Evolutionary conservation across 352 stramenopile species (phyloP), one percentile per base, ranked within the genome.

Genomic region (Pythium phragmitis): DNA sequence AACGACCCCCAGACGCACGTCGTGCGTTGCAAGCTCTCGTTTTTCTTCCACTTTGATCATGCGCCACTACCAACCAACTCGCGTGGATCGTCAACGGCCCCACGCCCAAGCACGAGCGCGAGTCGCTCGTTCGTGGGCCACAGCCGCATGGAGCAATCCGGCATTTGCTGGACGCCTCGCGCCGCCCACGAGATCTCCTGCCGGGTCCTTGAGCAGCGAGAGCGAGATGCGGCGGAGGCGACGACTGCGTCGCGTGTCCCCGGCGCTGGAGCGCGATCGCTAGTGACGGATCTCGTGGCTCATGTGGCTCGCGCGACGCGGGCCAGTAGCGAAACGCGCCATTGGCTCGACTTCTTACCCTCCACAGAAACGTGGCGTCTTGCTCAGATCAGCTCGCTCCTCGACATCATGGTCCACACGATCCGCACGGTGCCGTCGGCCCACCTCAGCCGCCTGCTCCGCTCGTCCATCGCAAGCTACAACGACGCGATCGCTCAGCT

Each of bases 41-140:
- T 82, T 50, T 80, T 79, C 62, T 80, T 88, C 52, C 76, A 88
- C 48, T 83, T 79, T 50, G 68, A 56, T n/a, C 16, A 23, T 7
- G 21, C 17, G 0, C 2, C 55, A 17, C 57, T 56, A 11, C 34
- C 7, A 39, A 39, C 34, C 34, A 13, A 39, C 11, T 14, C 33
- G 33, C 33, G 33, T 37, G 33, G 5, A 37, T 9, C 33, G 33
- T 37, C 34, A 39, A 11, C 16, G 4, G 9, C 34, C 1, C 36
- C 36, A 33, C 52, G 16, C 5, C 8, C 7, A 17, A 8, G 6
- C 42, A 21, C 21, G 5, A 33, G 30, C 9, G 21, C n/a, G 34
- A 72, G 49, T 21, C 60, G 60, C 17, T 82, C 75, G 3, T 83
- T 86, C 47, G 26, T 82, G 12, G 13, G 19, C 1, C 54, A 59